Evolutionary conservation across 2,329 filamentous ascomycete genomes (phyloP).

Genomic region (Aspergillus ustus): DNA sequence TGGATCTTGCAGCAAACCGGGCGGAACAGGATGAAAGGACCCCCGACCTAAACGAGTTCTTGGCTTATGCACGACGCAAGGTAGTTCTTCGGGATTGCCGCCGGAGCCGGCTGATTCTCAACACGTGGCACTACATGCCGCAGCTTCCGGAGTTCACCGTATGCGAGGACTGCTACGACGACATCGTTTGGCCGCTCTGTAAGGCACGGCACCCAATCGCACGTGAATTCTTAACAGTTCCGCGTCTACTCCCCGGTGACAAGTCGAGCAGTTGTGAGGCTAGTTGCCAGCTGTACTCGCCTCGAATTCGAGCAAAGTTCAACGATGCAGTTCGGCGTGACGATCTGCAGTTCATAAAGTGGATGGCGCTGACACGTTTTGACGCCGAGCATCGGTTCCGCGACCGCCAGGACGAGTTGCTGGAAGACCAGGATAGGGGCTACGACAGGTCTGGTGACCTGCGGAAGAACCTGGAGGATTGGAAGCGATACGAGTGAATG

Average conservation of each 20-base stretch:
- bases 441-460: constrained; percentile 56
- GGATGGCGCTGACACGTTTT: constrained; percentile 62
- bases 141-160: constrained; percentile 77
- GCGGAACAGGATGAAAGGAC: constrained; percentile 35
- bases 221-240: constrained; percentile 66
- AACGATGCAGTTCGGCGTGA: constrained; percentile 66
- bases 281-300: constrained; percentile 79
- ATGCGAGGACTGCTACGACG: constrained; percentile 84
- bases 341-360: constrained; percentile 69
- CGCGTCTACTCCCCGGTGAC: constrained; percentile 62
- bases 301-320: constrained; percentile 77
- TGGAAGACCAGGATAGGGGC: constrained; percentile 63
- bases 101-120: constrained; percentile 64
- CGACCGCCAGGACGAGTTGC: constrained; percentile 58
- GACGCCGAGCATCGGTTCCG: constrained; percentile 65
- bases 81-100: constrained; percentile 66
- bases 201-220: constrained; percentile 62
- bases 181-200: constrained; percentile 73
- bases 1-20: constrained; percentile 58
- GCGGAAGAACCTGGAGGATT: constrained; percentile 55
- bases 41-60: constrained; percentile 64
- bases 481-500: constrained; percentile 56
- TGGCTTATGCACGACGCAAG: constrained; percentile 66
- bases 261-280: constrained; percentile 40
- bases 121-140: constrained; percentile 79